A percentile compares a stretch with the other conserved stretches of the same genome.
Conservation (phyloP, 2,329 filamentous ascomycete genomes). For the Pyricularia sp. region DNA sequence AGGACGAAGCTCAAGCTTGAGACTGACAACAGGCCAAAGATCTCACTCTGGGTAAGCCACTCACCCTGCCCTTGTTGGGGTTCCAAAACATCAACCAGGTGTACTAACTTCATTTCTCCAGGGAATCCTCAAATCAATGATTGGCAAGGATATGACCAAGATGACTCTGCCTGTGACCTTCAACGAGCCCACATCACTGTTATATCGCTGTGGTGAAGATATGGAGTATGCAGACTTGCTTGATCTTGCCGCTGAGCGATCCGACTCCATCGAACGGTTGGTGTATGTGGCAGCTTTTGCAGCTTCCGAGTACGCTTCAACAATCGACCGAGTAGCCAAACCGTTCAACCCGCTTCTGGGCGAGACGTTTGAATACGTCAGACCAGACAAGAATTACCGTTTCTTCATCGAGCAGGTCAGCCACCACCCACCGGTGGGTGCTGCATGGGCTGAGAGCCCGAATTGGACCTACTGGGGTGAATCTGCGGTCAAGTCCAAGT, state of each 20-base stretch:
- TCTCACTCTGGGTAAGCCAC: conserved; percentile 80
- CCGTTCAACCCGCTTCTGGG: conserved; percentile 95
- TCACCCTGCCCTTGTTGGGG: not conserved
- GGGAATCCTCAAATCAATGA: conserved; percentile 98
- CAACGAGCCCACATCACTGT: conserved; percentile 92
- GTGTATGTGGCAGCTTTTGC: conserved; percentile 95
- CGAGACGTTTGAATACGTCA: conserved; percentile 93
- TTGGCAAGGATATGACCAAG: conserved; percentile 99
- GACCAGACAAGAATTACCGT: conserved; percentile 93
- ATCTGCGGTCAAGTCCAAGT: conserved; percentile 90
- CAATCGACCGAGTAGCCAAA: conserved; percentile 92
- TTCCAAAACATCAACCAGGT: not conserved
- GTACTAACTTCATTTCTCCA: conserved; percentile 24
- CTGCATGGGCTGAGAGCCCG: conserved; percentile 83
- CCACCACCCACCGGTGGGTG: conserved; percentile 91
- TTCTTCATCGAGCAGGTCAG: conserved; percentile 99
- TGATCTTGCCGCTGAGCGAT: conserved; percentile 75
- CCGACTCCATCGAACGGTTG: conserved; percentile 82
- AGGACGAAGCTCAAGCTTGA: conserved; percentile 78
- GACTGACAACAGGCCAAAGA: conserved; percentile 83
- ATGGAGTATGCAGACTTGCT: conserved; percentile 96
- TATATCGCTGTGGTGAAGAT: conserved; percentile 92
- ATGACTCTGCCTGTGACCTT: conserved; percentile 98
- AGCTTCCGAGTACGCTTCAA: conserved; percentile 92
- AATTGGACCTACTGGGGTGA: conserved; percentile 98